phyloP scores from a whole-genome alignment of 2,329 filamentous ascomycete genomes.

The Cadophora luteo-olivacea region DNA sequence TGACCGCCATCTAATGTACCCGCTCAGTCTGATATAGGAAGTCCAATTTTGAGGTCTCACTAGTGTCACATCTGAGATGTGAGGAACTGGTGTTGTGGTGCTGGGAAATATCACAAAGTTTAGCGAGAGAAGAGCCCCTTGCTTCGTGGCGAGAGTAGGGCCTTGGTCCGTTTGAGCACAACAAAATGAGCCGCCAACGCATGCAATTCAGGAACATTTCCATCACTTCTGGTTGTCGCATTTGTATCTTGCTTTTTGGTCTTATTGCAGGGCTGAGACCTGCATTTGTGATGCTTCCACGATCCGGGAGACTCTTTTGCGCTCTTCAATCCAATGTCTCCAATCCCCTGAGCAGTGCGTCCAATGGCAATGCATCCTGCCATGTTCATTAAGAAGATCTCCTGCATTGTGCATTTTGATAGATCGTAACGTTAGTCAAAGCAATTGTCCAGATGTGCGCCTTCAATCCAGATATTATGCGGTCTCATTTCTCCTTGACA shows the following conservation, averaged over 20 bases:
- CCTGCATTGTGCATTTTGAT: slow-evolving; percentile 11
- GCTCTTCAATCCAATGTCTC: neutral
- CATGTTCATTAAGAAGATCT: neutral
- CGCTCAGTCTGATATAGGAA: neutral
- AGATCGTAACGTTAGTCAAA: neutral
- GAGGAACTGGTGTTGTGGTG: slow-evolving; percentile 4
- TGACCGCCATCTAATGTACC: neutral
- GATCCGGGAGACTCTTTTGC: neutral
- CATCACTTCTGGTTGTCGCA: too few relatives aligned
- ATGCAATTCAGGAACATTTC: too few relatives aligned
- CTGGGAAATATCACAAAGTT: neutral
- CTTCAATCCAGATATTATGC: neutral
- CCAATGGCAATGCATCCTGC: neutral
- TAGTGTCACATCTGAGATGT: neutral
- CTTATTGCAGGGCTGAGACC: neutral
- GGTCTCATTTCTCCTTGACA: neutral
- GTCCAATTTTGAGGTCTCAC: neutral
- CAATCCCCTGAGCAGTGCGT: neutral
- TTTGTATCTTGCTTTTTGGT: neutral
- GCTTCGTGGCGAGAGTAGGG: neutral
- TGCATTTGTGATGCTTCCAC: neutral
- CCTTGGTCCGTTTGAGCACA: too few relatives aligned
- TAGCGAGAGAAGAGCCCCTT: neutral
- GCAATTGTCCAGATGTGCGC: neutral
- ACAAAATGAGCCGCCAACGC: too few relatives aligned